Base-by-base conservation (phyloP, 2,329 filamentous ascomycete genomes). In the Sordariomycetes sp. region DNA sequence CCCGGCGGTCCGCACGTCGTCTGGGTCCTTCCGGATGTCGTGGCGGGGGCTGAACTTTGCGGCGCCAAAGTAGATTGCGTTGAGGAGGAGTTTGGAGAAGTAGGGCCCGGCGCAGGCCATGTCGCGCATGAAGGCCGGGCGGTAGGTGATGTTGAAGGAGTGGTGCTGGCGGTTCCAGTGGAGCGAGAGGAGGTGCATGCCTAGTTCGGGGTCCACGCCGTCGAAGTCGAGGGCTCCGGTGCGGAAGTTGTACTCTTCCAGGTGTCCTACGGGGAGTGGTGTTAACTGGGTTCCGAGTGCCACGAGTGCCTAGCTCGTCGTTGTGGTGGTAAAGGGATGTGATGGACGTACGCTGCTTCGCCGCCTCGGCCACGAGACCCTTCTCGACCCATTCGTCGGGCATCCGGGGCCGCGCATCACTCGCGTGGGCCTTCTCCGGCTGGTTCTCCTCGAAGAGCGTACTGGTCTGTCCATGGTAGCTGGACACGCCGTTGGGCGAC, bases 141-240 rank as follows among this genome's bases (percentile, higher is more conserved):
- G 73, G 62, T 81, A 80, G 1, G 74, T 75, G 51, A 79, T 67
- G 1, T 75, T 61, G 56, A 71, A 70, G 6, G 75, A 71, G 56
- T 76, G 72, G 59, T 79, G 76, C 59, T 80, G 76, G 5, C 77
- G 72, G 61, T 76, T 80, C 75, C 76, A 80, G 57, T 79, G 74
- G 0, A 81, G 63, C 2, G 70, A 69, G 0, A 81, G 65, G 4
- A 81, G 64, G 55, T 80, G 75, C 67, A 78, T 73, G 2, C 72
- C 78, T 8, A 80, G 62, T 13, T 79, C 74, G 0, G 76, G 72
- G 35, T 77, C 72, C 1, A 81, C 72, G 1, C 77, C 78, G 61
- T 81, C 78, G 62, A 82, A 80, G 62, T 82, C 77, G 2, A 80
- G 69, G 56, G 72, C 73, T 1, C 70, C 71, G 17, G 70, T 65